Conservation (phyloP, 164 flowering plant genomes). For the Umbellularia californica region DNA sequence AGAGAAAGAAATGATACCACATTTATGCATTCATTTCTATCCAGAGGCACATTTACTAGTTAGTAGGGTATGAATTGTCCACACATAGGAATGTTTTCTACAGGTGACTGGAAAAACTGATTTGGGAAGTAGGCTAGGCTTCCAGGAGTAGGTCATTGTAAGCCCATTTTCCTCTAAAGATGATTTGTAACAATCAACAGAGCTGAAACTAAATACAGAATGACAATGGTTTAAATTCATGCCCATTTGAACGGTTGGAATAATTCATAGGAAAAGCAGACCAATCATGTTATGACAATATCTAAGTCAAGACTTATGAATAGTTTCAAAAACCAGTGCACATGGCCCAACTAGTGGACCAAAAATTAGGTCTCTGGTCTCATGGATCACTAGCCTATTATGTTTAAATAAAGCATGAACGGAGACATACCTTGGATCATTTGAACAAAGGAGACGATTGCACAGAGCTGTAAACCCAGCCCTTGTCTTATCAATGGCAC, state of each 20-base stretch:
- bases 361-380: too few relatives aligned
- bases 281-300: background rate
- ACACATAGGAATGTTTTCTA: background rate
- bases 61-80: background rate
- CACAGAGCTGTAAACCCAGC: constrained; percentile 99
- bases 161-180: background rate
- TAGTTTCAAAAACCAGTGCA: background rate
- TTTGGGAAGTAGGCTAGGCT: background rate
- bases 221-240: background rate
- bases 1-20: background rate
- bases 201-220: background rate
- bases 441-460: constrained; percentile 93
- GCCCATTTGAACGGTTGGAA: background rate
- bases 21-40: background rate
- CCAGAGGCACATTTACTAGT: background rate
- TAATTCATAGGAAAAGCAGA: background rate
- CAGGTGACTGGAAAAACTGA: background rate
- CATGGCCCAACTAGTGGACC: background rate
- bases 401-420: background rate
- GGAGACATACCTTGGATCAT: constrained; percentile 73
- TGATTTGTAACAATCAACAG: background rate
- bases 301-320: background rate
- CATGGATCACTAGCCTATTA: background rate
- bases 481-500: constrained; percentile 98
- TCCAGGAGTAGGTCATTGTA: background rate